Conservation (phyloP, 257 asterid species). For the Nicotiana sylvestris region DNA sequence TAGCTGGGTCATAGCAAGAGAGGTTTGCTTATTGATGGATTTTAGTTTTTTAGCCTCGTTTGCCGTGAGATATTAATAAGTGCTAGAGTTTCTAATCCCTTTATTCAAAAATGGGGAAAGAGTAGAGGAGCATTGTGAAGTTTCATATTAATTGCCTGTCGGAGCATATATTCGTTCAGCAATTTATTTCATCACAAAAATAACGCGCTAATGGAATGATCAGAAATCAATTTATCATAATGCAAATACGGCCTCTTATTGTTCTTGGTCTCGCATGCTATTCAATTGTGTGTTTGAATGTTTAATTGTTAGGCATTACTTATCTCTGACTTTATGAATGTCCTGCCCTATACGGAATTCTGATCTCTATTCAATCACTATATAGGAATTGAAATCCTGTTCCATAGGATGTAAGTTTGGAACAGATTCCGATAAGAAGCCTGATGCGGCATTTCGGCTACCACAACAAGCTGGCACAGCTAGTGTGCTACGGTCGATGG, state of each 20-base stretch:
- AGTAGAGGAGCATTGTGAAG: not conserved
- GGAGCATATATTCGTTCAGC: not conserved
- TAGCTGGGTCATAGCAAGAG: not conserved
- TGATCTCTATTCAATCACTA: slow-evolving; percentile 3
- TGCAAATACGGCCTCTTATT: not conserved
- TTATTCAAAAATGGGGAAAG: not conserved
- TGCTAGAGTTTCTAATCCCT: not conserved
- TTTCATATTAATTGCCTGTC: not conserved
- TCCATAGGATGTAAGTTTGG: slow-evolving; percentile 78
- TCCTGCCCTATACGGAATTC: not conserved
- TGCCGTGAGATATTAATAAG: not conserved
- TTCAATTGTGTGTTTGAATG: too few relatives aligned
- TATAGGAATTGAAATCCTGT: slow-evolving; percentile 72
- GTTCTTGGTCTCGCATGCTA: not conserved
- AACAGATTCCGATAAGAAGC: slow-evolving; percentile 29
- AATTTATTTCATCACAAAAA: not conserved
- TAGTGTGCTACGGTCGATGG: slow-evolving; percentile 86
- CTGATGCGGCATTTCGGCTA: slow-evolving; percentile 73
- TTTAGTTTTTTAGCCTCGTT: not conserved
- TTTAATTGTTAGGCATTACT: not conserved
- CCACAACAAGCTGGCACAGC: slow-evolving; percentile 42
- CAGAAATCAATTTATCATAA: not conserved
- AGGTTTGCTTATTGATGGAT: not conserved
- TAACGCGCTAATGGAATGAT: not conserved
- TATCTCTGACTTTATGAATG: not conserved